These are phyloP conservation scores for Amaranthus tricolor DNA, from an alignment of 179 eudicot genomes.

Conservation along the genomic window DNA sequence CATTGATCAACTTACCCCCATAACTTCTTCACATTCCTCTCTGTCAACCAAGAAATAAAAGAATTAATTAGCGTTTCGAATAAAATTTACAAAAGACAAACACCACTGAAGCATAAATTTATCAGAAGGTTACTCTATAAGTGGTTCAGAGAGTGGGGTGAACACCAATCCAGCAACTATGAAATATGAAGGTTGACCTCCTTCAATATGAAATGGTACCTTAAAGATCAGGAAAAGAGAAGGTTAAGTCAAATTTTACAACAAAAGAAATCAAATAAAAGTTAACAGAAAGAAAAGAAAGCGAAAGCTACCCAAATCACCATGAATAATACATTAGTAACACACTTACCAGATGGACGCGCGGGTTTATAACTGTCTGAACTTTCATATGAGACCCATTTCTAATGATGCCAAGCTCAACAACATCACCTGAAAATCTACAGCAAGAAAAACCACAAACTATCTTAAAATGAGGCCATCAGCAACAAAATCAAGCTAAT, in stretches of 20 bases:
- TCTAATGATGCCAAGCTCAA: conserved; percentile 89
- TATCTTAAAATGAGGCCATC: not conserved
- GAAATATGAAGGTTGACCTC: conserved; percentile 84
- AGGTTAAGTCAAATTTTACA: not conserved
- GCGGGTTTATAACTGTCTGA: conserved; percentile 66
- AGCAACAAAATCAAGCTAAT: not conserved
- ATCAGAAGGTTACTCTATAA: conserved; percentile 60
- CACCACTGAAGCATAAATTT: conserved; percentile 6
- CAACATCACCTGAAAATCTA: conserved; percentile 77
- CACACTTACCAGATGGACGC: conserved; percentile 79
- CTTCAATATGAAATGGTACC: conserved; percentile 96
- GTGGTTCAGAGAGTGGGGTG: conserved; percentile 90
- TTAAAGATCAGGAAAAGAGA: conserved; percentile 24
- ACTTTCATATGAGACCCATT: conserved; percentile 66
- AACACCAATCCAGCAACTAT: conserved; percentile 97
- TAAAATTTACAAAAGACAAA: not conserved
- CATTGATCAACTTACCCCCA: conserved; percentile 64
- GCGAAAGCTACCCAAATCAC: not conserved
- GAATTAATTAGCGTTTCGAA: conserved; percentile 22
- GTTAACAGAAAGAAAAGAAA: too few relatives aligned
- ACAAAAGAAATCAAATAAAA: too few relatives aligned
- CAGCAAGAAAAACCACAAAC: conserved; percentile 16
- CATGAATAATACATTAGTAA: conserved; percentile 8
- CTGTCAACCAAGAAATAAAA: conserved; percentile 37
- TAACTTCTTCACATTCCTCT: conserved; percentile 88